These are phyloP conservation scores for Tricholomella constricta DNA, from an alignment of 768 basidiomycete genomes.

Conservation along the genomic window DNA sequence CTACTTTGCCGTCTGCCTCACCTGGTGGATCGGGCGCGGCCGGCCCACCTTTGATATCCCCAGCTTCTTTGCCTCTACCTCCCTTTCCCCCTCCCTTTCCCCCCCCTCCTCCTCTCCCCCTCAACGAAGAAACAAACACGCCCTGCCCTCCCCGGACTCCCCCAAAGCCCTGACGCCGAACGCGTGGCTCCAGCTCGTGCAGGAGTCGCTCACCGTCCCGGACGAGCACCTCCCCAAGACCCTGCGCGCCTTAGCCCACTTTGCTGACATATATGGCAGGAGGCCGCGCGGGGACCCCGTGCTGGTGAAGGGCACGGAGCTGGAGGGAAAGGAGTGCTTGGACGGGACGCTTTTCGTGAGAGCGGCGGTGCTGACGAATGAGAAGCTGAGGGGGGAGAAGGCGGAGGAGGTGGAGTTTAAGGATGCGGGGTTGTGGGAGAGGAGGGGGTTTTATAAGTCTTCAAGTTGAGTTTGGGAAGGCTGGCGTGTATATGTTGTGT, in stretches of 20 bases:
- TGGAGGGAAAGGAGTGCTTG: too few relatives aligned
- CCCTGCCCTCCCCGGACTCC: slow-evolving; percentile 29
- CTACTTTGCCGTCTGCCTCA: slow-evolving; percentile 50
- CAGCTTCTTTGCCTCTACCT: slow-evolving; percentile 43
- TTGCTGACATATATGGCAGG: slow-evolving; percentile 43
- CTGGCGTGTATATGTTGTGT: too few relatives aligned
- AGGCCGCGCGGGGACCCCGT: slow-evolving; percentile 29
- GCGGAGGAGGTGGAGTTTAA: too few relatives aligned
- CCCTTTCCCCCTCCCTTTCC: slow-evolving; percentile 20
- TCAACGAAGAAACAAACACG: too few relatives aligned
- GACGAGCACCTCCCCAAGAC: slow-evolving; percentile 52
- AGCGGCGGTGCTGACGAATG: too few relatives aligned
- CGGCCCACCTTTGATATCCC: slow-evolving; percentile 48
- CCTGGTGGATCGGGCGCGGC: slow-evolving; percentile 56
- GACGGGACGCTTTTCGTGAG: too few relatives aligned
- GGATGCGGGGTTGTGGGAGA: too few relatives aligned
- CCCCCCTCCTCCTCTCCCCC: slow-evolving; percentile 25
- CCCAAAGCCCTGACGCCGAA: slow-evolving; percentile 45
- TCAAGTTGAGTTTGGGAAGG: too few relatives aligned
- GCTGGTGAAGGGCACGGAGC: too few relatives aligned
- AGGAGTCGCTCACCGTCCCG: slow-evolving; percentile 53
- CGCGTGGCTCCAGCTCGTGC: slow-evolving; percentile 57
- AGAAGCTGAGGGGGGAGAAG: too few relatives aligned
- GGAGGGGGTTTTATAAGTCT: too few relatives aligned
- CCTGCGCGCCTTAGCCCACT: slow-evolving; percentile 52